A percentile compares a stretch with the other conserved stretches of the same genome.
Conservation (phyloP, 202 grass and related monocot species). For the Musa balbisiana region DNA sequence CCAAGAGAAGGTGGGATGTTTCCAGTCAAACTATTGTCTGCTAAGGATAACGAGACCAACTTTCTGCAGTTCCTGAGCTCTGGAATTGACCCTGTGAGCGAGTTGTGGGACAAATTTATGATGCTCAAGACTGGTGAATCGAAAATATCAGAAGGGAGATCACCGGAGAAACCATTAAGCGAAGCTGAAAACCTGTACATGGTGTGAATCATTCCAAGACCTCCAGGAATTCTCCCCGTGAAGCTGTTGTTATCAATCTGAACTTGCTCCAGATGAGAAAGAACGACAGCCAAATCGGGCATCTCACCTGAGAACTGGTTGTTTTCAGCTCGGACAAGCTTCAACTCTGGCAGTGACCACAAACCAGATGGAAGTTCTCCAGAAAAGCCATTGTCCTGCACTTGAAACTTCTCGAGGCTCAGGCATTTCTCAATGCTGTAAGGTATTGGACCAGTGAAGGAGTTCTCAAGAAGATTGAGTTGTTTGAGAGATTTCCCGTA, state of each 20-base stretch:
- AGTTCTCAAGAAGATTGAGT: slow-evolving; percentile 23
- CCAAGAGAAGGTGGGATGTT: slow-evolving; percentile 53
- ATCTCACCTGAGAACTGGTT: slow-evolving; percentile 47
- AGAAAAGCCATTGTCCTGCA: slow-evolving; percentile 54
- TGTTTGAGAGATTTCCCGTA: slow-evolving; percentile 22
- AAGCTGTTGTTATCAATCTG: slow-evolving; percentile 72
- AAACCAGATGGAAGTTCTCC: slow-evolving; percentile 47
- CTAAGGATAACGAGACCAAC: slow-evolving; percentile 58
- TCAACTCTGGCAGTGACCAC: slow-evolving; percentile 56
- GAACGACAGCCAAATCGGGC: slow-evolving; percentile 26
- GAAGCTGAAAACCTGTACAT: slow-evolving; percentile 74
- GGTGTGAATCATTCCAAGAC: slow-evolving; percentile 45
- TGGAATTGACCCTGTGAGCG: slow-evolving; percentile 45
- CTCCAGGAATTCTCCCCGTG: slow-evolving; percentile 39
- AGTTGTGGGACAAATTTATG: slow-evolving; percentile 57
- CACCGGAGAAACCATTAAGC: slow-evolving; percentile 42
- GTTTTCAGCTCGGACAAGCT: slow-evolving; percentile 44
- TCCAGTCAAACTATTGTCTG: slow-evolving; percentile 54
- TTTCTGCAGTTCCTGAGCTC: slow-evolving; percentile 46
- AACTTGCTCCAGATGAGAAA: slow-evolving; percentile 56
- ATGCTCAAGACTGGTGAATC: slow-evolving; percentile 64
- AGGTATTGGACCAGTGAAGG: slow-evolving; percentile 25
- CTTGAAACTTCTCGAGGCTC: slow-evolving; percentile 55
- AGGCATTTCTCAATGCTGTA: slow-evolving; percentile 19
- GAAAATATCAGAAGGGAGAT: slow-evolving; percentile 49